These are phyloP conservation scores for Trametes gibbosa DNA, from an alignment of 768 basidiomycete species.

Conservation along the genomic window DNA sequence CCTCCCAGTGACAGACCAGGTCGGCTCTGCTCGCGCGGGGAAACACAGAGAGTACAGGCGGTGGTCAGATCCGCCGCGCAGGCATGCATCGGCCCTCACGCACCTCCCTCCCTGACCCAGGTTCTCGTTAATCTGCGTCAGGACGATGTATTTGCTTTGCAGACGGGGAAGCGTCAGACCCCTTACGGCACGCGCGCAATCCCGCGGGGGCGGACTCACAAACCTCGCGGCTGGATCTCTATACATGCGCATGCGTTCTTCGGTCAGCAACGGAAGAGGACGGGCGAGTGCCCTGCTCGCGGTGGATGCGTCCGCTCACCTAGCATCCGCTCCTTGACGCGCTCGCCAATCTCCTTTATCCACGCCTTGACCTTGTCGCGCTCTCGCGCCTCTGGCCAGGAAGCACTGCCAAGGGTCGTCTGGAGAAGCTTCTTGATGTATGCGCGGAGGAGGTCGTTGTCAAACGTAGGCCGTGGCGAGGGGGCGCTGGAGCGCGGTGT, in stretches of 20 bases:
- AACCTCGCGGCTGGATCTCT: constrained; percentile 78
- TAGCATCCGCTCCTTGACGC: constrained; percentile 83
- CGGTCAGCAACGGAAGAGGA: neutral
- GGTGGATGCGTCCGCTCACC: constrained; percentile 29
- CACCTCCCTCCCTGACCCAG: constrained; percentile 82
- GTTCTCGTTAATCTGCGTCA: constrained; percentile 84
- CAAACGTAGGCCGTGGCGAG: constrained; percentile 60
- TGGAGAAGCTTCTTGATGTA: constrained; percentile 83
- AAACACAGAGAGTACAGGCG: neutral
- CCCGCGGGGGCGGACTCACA: constrained; percentile 50
- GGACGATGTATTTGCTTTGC: constrained; percentile 79
- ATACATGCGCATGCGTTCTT: constrained; percentile 2
- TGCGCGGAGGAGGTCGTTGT: constrained; percentile 65
- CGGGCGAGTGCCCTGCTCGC: neutral
- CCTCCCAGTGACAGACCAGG: constrained; percentile 87
- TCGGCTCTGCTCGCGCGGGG: constrained; percentile 52
- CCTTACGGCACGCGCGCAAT: constrained; percentile 3
- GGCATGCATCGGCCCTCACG: constrained; percentile 26
- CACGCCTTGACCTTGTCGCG: constrained; percentile 66
- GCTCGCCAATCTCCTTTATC: constrained; percentile 83
- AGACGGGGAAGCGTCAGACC: constrained; percentile 10
- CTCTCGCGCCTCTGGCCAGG: constrained; percentile 71
- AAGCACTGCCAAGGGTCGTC: constrained; percentile 58
- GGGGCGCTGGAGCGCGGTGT: constrained; percentile 43
- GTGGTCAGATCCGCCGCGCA: neutral